Conservation (phyloP, 768 basidiomycete genomes). For the Russula sp. region DNA sequence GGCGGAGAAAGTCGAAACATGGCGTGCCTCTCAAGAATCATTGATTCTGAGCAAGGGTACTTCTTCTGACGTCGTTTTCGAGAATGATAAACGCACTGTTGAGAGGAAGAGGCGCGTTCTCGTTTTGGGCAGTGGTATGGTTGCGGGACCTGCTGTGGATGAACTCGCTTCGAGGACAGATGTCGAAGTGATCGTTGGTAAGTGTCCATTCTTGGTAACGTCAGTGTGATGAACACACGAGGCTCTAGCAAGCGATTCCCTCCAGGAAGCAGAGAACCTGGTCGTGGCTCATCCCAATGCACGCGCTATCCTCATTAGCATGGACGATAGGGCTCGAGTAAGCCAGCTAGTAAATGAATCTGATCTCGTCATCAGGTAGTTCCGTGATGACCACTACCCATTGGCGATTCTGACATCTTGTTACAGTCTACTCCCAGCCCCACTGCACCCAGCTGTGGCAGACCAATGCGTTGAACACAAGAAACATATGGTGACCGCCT, state of each 20-base stretch:
- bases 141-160: conserved; percentile 81
- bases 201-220: conserved; percentile 26
- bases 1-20: conserved; percentile 40
- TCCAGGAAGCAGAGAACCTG: conserved; percentile 47
- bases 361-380: conserved; percentile 80
- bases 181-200: conserved; percentile 71
- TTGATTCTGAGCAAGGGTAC: not conserved
- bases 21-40: conserved; percentile 24
- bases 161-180: conserved; percentile 57
- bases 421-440: conserved; percentile 67
- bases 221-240: not conserved
- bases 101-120: conserved; percentile 56
- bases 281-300: conserved; percentile 43
- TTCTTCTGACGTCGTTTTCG: not conserved
- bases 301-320: conserved; percentile 50
- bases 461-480: conserved; percentile 58
- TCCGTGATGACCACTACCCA: not conserved
- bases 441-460: conserved; percentile 65
- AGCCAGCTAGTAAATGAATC: conserved; percentile 47
- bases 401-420: not conserved
- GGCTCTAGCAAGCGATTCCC: conserved; percentile 62
- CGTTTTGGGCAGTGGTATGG: conserved; percentile 92
- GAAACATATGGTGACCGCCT: conserved; percentile 85
- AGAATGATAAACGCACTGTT: not conserved
- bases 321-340: conserved; percentile 41